A percentile compares a stretch with the other conserved stretches of the same genome.
Evolutionary conservation across 192 early-diverging fungal genomes (phyloP).

Genomic region (Coemansia sp.): DNA sequence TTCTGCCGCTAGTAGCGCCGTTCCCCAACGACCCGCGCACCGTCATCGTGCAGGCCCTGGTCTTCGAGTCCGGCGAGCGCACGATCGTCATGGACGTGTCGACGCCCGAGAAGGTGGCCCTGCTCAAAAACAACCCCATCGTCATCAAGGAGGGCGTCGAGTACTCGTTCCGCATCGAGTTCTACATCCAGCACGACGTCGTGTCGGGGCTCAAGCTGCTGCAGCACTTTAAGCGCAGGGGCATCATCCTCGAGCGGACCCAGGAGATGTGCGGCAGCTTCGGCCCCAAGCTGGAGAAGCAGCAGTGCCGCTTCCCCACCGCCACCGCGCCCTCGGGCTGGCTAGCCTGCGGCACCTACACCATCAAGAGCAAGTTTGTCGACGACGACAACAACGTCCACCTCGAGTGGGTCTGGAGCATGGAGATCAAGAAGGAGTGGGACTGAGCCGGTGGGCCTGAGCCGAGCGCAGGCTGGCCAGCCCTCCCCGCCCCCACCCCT

Average conservation of each 20-base stretch:
- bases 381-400: conserved; percentile 86
- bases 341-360: conserved; percentile 89
- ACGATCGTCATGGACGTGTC: conserved; percentile 42
- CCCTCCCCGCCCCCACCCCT: too few relatives aligned
- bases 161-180: conserved; percentile 89
- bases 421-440: conserved; percentile 93
- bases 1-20: conserved; percentile 26
- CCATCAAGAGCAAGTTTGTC: conserved; percentile 85
- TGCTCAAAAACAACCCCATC: conserved; percentile 69
- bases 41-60: conserved; percentile 44
- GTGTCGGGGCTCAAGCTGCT: conserved; percentile 93
- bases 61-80: conserved; percentile 26
- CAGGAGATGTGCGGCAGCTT: conserved; percentile 98
- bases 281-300: conserved; percentile 71
- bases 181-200: conserved; percentile 93
- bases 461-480: too few relatives aligned
- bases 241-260: conserved; percentile 81
- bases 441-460: too few relatives aligned
- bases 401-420: conserved; percentile 79
- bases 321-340: conserved; percentile 92
- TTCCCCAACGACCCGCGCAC: conserved; percentile 59
- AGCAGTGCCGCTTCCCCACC: conserved; percentile 76
- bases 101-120: conserved; percentile 59
- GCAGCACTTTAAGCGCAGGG: conserved; percentile 86
- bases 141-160: conserved; percentile 95